phyloP scores from a whole-genome alignment of 2,329 filamentous ascomycete genomes.

The Ophiosphaerella korrae region DNA sequence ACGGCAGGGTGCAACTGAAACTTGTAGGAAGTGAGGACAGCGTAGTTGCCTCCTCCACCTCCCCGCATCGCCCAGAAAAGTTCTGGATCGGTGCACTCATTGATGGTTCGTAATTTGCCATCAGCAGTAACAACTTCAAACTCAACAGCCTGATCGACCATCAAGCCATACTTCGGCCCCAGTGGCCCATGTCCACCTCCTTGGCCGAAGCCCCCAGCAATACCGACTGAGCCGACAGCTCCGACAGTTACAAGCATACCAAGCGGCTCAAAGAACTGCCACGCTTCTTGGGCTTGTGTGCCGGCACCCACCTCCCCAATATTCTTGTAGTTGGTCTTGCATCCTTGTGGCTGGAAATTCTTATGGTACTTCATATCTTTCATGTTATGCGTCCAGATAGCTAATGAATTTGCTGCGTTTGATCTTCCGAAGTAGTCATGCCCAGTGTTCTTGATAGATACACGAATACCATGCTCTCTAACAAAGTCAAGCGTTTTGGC shows the following conservation, averaged over 20 bases:
- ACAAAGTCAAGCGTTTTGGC: constrained; percentile 36
- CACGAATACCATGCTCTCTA: constrained; percentile 35
- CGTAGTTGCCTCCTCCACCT: constrained; percentile 44
- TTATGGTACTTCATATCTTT: constrained; percentile 36
- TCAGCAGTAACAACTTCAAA: constrained; percentile 44
- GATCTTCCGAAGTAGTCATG: constrained; percentile 46
- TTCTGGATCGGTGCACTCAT: constrained; percentile 41
- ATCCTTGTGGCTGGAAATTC: constrained; percentile 30
- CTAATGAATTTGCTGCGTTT: constrained; percentile 40
- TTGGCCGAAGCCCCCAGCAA: constrained; percentile 50
- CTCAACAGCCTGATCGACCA: constrained; percentile 45
- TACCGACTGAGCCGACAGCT: constrained; percentile 54
- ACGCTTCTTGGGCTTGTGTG: constrained; percentile 43
- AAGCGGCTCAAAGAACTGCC: constrained; percentile 41
- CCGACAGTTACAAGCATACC: constrained; percentile 44
- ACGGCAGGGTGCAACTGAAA: constrained; percentile 43
- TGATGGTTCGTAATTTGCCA: constrained; percentile 37
- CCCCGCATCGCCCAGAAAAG: constrained; percentile 47
- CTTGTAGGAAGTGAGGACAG: constrained; percentile 43
- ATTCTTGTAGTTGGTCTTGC: constrained; percentile 34
- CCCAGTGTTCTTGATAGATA: constrained; percentile 46
- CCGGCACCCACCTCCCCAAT: constrained; percentile 44
- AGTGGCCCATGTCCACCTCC: constrained; percentile 63
- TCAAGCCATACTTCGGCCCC: constrained; percentile 51
- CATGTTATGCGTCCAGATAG: constrained; percentile 45